These are phyloP conservation scores for Mesembryanthemum crystallinum DNA, from an alignment of 148 eudicot genomes.

Conservation along the genomic window DNA sequence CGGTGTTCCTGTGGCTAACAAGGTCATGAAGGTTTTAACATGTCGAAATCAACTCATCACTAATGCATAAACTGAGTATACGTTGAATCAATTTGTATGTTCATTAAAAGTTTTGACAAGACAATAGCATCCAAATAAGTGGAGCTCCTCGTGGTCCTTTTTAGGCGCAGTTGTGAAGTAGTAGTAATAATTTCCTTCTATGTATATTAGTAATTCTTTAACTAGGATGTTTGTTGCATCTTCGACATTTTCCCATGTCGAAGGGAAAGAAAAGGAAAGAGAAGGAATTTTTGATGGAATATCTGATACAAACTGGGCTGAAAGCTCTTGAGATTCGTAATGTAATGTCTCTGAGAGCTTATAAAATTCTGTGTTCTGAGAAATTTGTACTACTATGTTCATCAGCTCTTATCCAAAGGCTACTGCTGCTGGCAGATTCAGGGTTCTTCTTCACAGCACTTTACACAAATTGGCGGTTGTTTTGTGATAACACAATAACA, in stretches of 20 bases:
- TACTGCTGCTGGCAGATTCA: not conserved
- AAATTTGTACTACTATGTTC: too few relatives aligned
- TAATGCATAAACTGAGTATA: not conserved
- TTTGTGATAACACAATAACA: constrained; percentile 16
- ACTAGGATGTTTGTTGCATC: constrained; percentile 30
- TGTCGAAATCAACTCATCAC: too few relatives aligned
- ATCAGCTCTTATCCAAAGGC: too few relatives aligned
- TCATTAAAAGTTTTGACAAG: not conserved
- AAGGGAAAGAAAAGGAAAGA: not conserved
- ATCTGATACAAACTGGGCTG: too few relatives aligned
- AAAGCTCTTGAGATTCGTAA: too few relatives aligned
- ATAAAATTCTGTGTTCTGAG: too few relatives aligned
- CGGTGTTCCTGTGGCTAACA: constrained; percentile 78
- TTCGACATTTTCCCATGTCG: not conserved
- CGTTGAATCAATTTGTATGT: constrained; percentile 4
- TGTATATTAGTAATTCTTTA: constrained; percentile 17
- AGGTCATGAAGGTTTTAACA: constrained; percentile 31
- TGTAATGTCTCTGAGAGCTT: too few relatives aligned
- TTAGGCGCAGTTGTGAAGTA: not conserved
- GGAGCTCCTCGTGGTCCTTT: constrained; percentile 6
- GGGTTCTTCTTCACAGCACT: constrained; percentile 8
- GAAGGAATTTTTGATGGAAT: too few relatives aligned
- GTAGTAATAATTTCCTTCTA: constrained; percentile 25
- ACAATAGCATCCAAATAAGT: not conserved
- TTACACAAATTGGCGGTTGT: constrained; percentile 11